A percentile compares a stretch with the other conserved stretches of the same genome.
Evolutionary conservation across 2,329 filamentous ascomycete species (phyloP).

Genomic region (Epicoccum nigrum): DNA sequence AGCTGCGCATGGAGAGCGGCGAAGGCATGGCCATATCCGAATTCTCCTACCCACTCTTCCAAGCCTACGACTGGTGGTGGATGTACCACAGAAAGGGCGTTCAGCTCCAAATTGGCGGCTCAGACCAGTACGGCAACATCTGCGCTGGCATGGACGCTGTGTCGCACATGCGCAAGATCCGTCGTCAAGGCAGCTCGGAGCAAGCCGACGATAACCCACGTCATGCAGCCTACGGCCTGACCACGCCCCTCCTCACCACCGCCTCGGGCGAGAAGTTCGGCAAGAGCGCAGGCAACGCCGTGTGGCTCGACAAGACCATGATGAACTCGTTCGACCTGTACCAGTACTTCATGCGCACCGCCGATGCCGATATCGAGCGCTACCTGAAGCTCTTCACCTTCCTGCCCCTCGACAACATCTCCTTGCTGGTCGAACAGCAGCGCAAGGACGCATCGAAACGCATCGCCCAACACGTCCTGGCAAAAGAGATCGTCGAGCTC

Average conservation of each 20-base stretch:
- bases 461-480: constrained; percentile 80
- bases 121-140: constrained; percentile 97
- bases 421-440: constrained; percentile 71
- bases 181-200: constrained; percentile 17
- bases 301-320: constrained; percentile 87
- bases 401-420: constrained; percentile 73
- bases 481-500: constrained; percentile 79
- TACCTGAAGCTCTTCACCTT: constrained; percentile 93
- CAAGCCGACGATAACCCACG: constrained; percentile 44
- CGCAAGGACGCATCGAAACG: constrained; percentile 70
- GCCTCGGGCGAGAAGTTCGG: constrained; percentile 88
- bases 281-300: constrained; percentile 89
- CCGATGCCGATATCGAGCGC: constrained; percentile 80
- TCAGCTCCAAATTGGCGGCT: constrained; percentile 90
- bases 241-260: constrained; percentile 87
- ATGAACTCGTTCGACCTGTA: constrained; percentile 87
- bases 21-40: constrained; percentile 95
- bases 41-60: constrained; percentile 89
- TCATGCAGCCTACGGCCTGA: constrained; percentile 76
- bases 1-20: constrained; percentile 79
- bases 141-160: constrained; percentile 85
- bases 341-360: constrained; percentile 81
- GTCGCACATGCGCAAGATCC: constrained; percentile 68
- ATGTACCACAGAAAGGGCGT: constrained; percentile 73
- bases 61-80: constrained; percentile 96